phyloP scores from a whole-genome alignment of 2,329 filamentous ascomycete genomes.

The Nemania sp. region DNA sequence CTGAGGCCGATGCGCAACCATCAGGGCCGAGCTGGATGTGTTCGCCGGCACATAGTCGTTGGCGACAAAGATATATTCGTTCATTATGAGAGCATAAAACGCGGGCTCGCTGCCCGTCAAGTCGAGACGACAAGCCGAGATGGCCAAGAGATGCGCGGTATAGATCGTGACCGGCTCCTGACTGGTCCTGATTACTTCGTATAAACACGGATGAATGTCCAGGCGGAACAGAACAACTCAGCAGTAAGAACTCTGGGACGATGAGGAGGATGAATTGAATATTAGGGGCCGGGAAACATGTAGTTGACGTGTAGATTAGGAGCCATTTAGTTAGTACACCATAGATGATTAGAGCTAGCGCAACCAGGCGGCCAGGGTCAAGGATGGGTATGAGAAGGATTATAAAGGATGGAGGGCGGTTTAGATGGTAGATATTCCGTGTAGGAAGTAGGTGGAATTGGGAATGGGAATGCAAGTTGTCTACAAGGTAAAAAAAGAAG shows the following conservation, averaged over 20 bases:
- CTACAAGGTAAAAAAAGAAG: too few relatives aligned
- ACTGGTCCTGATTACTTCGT: background rate
- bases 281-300: background rate
- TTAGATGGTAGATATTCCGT: too few relatives aligned
- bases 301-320: background rate
- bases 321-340: background rate
- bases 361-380: background rate
- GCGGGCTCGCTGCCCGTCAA: slow-evolving; percentile 22
- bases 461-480: too few relatives aligned
- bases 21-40: slow-evolving; percentile 29
- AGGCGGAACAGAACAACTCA: background rate
- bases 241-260: background rate
- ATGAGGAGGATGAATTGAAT: background rate
- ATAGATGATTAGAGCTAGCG: background rate
- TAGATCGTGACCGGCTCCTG: too few relatives aligned
- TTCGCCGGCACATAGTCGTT: slow-evolving; percentile 28
- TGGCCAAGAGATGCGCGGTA: background rate
- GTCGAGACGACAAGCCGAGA: slow-evolving; percentile 3
- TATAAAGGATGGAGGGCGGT: too few relatives aligned
- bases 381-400: too few relatives aligned
- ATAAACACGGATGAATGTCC: background rate
- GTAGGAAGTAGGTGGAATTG: too few relatives aligned
- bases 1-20: slow-evolving; percentile 33
- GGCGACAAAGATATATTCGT: slow-evolving; percentile 35
- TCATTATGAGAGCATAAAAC: slow-evolving; percentile 25